Conservation (phyloP, 495 filamentous ascomycete species). For the Bryoglossum gracile region DNA sequence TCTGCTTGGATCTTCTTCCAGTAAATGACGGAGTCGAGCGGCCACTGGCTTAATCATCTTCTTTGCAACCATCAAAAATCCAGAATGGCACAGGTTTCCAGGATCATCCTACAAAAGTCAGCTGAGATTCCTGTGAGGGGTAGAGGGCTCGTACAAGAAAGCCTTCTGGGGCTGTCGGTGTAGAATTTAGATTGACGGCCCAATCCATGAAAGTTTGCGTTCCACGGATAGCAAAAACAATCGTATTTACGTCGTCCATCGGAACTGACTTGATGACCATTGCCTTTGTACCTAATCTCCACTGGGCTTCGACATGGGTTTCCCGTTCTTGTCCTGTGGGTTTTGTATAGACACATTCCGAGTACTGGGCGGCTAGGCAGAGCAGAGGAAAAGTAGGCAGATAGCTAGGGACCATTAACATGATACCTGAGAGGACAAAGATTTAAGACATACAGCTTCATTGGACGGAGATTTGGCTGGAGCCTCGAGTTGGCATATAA, state of each 20-base stretch:
- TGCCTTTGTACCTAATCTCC: conserved; percentile 66
- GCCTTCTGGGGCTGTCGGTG: conserved; percentile 51
- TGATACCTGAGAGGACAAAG: not conserved
- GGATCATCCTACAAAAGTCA: conserved; percentile 50
- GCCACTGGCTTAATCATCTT: conserved; percentile 71
- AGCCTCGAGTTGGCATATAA: conserved; percentile 71
- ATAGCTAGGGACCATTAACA: conserved; percentile 39
- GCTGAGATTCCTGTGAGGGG: not conserved
- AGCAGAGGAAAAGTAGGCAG: conserved; percentile 64
- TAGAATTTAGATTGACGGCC: conserved; percentile 67
- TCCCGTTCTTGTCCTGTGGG: conserved; percentile 51
- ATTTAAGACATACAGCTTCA: conserved; percentile 50
- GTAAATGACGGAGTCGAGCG: conserved; percentile 53
- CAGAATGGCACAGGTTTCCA: conserved; percentile 68
- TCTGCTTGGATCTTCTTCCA: conserved; percentile 62
- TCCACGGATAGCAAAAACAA: conserved; percentile 75
- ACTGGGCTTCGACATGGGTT: conserved; percentile 60
- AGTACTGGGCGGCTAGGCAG: conserved; percentile 67
- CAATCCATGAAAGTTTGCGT: conserved; percentile 76
- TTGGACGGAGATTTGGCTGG: conserved; percentile 54
- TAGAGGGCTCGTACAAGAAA: conserved; percentile 48
- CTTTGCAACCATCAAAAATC: conserved; percentile 66
- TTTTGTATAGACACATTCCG: conserved; percentile 60
- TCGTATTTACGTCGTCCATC: conserved; percentile 65
- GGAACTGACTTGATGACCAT: conserved; percentile 76